Percentiles rank a stretch among this genome's conserved stretches.
phyloP scores from a whole-genome alignment of 2,329 filamentous ascomycete genomes.

The Leptographium flavum region DNA sequence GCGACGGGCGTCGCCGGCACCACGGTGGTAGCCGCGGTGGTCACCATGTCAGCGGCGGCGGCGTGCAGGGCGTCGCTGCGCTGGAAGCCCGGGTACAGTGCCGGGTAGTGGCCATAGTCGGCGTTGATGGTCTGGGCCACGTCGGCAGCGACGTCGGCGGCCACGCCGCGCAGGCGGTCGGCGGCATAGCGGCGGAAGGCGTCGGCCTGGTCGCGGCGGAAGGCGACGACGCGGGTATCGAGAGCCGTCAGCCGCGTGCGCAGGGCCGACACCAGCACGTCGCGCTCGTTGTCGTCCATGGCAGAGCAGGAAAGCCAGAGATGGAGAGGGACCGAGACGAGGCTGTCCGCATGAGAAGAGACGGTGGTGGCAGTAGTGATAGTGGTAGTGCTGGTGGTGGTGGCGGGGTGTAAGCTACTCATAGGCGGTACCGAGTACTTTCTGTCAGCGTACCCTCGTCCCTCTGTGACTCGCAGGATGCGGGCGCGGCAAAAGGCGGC shows the following conservation, averaged over 20 bases:
- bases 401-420: no score
- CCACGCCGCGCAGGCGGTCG: slow-evolving; percentile 31
- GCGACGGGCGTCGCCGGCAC: slow-evolving; percentile 23
- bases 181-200: slow-evolving; percentile 43
- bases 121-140: slow-evolving; percentile 31
- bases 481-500: no score
- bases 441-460: no score
- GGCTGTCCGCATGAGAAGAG: no score
- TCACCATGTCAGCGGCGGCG: not conserved
- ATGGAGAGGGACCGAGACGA: slow-evolving; percentile 4
- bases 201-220: slow-evolving; percentile 40
- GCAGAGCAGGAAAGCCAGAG: slow-evolving; percentile 2
- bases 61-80: slow-evolving; percentile 19
- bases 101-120: slow-evolving; percentile 23
- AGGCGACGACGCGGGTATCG: slow-evolving; percentile 40
- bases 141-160: slow-evolving; percentile 29
- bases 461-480: no score
- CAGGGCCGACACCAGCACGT: slow-evolving; percentile 31
- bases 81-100: slow-evolving; percentile 20
- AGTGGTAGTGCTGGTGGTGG: no score
- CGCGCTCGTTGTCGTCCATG: slow-evolving; percentile 10
- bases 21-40: not conserved
- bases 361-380: no score
- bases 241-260: slow-evolving; percentile 39
- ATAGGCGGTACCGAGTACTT: no score